Evolutionary conservation across 805 yeast genomes (phyloP).

Genomic region (Priceomyces melissophilus): DNA sequence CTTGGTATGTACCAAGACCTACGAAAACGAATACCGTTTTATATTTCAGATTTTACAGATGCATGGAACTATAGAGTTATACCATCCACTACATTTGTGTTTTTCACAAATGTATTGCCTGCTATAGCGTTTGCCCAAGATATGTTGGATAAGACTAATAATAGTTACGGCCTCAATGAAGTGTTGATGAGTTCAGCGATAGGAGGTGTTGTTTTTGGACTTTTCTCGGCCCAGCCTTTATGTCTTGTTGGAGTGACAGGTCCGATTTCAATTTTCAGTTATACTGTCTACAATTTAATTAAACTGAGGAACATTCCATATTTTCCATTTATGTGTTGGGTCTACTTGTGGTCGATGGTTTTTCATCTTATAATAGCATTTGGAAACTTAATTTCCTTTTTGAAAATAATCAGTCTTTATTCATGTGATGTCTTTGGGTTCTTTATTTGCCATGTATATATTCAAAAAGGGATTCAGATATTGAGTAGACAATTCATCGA

Average conservation of each 20-base stretch:
- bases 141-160: constrained; percentile 87
- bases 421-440: constrained; percentile 94
- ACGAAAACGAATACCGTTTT: constrained; percentile 56
- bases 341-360: constrained; percentile 85
- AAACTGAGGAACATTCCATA: constrained; percentile 52
- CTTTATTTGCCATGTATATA: constrained; percentile 81
- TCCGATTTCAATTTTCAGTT: constrained; percentile 87
- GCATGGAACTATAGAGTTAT: constrained; percentile 82
- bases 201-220: constrained; percentile 86
- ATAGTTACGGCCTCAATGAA: constrained; percentile 90
- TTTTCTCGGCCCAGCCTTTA: constrained; percentile 84
- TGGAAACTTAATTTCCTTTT: constrained; percentile 60
- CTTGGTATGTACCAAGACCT: constrained; percentile 56
- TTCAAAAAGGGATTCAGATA: constrained; percentile 88
- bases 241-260: constrained; percentile 98
- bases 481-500: constrained; percentile 61
- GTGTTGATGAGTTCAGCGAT: constrained; percentile 78
- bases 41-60: constrained; percentile 76
- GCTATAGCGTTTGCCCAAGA: constrained; percentile 97
- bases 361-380: constrained; percentile 74
- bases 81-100: constrained; percentile 79
- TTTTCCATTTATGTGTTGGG: constrained; percentile 95
- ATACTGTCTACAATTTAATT: constrained; percentile 77
- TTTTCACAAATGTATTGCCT: constrained; percentile 86
- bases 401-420: constrained; percentile 71